Evolutionary conservation across 192 early-diverging fungal species (phyloP), one percentile per base, ranked within the genome.

Genomic region (Linnemannia hyalina): DNA sequence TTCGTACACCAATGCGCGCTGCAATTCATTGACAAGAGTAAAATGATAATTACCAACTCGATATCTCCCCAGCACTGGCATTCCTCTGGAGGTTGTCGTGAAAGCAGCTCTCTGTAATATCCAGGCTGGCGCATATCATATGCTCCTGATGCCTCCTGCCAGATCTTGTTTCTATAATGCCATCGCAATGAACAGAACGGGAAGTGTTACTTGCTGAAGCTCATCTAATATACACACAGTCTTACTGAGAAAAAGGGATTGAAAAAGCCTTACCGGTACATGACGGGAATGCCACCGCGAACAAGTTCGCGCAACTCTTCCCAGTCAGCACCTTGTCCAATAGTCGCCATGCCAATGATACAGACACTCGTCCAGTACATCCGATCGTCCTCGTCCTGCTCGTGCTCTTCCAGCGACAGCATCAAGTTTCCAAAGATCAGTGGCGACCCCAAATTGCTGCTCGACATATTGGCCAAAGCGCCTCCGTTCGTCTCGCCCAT

Each of bases 361-460:
- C 84, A 86, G 9, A 86, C 76, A 72, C 84, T 86, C 0, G 84
- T 78, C 84, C 84, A 86, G 44, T 86, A 86, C 75, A 86, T 44
- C 5, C 74, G 26, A 75, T 86, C 79, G 4, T 86, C 84, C 9
- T 86, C 84, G 68, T 86, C 84, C 29, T 86, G 84, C 41, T 86
- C 84, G 4, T 75, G 68, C 23, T 72, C 70, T 11, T 42, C 10
- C 36, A 65, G 29, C 23, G 79, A 76, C 23, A 54, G 18, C 75
- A 80, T 86, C 60, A 86, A 35, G 35, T 75, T 81, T 10, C 84
- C 80, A 78, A 86, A 86, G 26, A 73, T 41, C 69, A 86, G 55
- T 32, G 84, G 84, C 18, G 79, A 57, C 0, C 75, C 65, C 26
- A 86, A 36, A 40, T 80, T 86, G 57, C 79, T 70, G 40, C 80